Conservation (phyloP, 345 rosid species). For the Dipteronia sinensis region DNA sequence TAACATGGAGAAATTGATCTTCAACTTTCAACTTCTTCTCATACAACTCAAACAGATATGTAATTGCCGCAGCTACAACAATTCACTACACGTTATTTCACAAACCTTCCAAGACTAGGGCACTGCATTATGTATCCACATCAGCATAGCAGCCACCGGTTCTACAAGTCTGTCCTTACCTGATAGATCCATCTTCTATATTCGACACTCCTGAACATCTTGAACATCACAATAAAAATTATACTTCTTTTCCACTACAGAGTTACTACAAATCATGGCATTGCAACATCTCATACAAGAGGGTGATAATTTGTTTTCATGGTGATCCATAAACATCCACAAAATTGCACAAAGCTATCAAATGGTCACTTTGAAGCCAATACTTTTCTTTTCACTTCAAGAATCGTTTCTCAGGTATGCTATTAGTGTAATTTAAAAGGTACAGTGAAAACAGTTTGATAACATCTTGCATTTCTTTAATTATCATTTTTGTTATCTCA, state of each 20-base stretch:
- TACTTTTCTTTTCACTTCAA: background rate
- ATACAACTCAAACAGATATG: background rate
- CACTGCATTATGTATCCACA: background rate
- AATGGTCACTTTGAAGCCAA: background rate
- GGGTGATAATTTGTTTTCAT: background rate
- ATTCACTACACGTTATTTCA: too few relatives aligned
- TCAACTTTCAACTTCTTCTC: background rate
- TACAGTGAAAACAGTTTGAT: too few relatives aligned
- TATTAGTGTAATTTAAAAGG: too few relatives aligned
- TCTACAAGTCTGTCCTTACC: background rate
- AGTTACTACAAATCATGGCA: background rate
- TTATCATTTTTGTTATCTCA: too few relatives aligned
- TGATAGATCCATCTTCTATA: background rate
- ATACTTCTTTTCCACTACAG: background rate
- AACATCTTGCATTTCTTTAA: background rate
- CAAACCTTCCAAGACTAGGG: background rate
- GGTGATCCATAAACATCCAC: background rate
- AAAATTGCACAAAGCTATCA: background rate
- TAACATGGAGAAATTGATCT: background rate
- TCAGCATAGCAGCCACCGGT: background rate
- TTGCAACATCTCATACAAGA: background rate
- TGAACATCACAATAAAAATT: background rate
- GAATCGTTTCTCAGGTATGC: background rate
- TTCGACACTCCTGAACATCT: slow-evolving; percentile 10
- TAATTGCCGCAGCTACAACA: slow-evolving; percentile 6